Evolutionary conservation across 805 yeast genomes (phyloP), one percentile per base, ranked within the genome.

Genomic region (Nakazawaea pomicola): DNA sequence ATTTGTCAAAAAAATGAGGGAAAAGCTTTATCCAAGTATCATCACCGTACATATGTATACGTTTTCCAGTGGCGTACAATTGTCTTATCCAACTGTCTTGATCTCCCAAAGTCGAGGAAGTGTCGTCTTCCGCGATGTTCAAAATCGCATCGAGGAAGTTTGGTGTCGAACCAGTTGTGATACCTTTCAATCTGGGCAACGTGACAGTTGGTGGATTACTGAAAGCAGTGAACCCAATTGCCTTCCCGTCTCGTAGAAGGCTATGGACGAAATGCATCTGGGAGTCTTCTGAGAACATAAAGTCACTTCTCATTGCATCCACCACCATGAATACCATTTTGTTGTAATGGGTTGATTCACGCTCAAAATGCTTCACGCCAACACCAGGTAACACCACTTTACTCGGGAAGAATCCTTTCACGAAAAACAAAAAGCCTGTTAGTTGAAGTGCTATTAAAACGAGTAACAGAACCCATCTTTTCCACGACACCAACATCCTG

Each of bases 161-260:
- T 0, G 99, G 97, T 0, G 96, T 82, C 0, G 96, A 84, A 0
- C 99, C 99, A 0, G 97, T 88, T 0, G 97, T 86, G 18, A 90
- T 75, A 7, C 96, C 96, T 60, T 93, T 93, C 38, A 93, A 67
- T 45, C 99, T 72, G 0, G 99, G 99, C 29, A 93, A 65, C 0
- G 99, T 93, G 8, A 93, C 99, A 0, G 99, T 93, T 3, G 99
- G 99, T 1, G 99, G 98, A 48, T 85, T 84, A 1, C 96, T 82
- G 57, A 70, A 85, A 0, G 96, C 96, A 0, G 99, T 93, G 58
- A 78, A 90, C 0, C 96, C 96, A 37, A 90, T 53, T 0, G 93
- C 98, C 27, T 69, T 52, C 9, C 95, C 95, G 0, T 67, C 49
- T 39, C 74, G 70, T 7, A 91, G 64, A 43, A 90, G 61, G 2